phyloP scores from a whole-genome alignment of 768 basidiomycete genomes.

The Mycena rebaudengoi region DNA sequence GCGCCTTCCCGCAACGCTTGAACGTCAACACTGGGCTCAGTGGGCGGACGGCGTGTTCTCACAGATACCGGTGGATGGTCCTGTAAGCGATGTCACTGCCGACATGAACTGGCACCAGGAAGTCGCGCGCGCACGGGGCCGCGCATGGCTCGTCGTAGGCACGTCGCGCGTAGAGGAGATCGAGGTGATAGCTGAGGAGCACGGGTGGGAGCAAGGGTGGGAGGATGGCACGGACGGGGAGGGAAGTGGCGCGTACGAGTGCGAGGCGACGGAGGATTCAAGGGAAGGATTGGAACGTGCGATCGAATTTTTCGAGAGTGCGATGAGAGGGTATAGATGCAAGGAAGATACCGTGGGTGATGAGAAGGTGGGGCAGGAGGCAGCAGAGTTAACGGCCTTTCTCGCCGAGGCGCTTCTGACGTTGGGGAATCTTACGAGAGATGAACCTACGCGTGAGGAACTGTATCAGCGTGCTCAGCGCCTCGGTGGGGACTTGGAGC shows the following conservation, averaged over 20 bases:
- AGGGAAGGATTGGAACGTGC: slow-evolving; percentile 60
- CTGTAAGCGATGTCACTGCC: too few species aligned
- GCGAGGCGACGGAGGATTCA: too few species aligned
- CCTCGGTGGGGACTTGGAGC: slow-evolving; percentile 52
- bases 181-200: slow-evolving; percentile 58
- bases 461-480: slow-evolving; percentile 60
- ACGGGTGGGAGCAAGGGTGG: slow-evolving; percentile 51
- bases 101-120: too few species aligned
- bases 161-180: slow-evolving; percentile 62
- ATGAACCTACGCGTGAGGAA: slow-evolving; percentile 55
- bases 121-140: slow-evolving; percentile 57
- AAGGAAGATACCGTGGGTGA: too few species aligned
- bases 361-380: too few species aligned
- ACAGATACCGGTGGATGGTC: slow-evolving; percentile 74
- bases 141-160: slow-evolving; percentile 67
- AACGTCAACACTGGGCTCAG: slow-evolving; percentile 63
- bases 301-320: slow-evolving; percentile 51
- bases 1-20: slow-evolving; percentile 52
- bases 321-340: slow-evolving; percentile 44
- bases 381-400: slow-evolving; percentile 41
- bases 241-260: too few species aligned
- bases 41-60: slow-evolving; percentile 70
- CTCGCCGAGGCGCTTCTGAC: slow-evolving; percentile 65
- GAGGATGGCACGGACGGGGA: slow-evolving; percentile 64
- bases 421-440: slow-evolving; percentile 64